Percentiles rank a stretch among this genome's conserved stretches.
phyloP scores from a whole-genome alignment of 495 filamentous ascomycete genomes.

The Hypoxylon subgilvum region DNA sequence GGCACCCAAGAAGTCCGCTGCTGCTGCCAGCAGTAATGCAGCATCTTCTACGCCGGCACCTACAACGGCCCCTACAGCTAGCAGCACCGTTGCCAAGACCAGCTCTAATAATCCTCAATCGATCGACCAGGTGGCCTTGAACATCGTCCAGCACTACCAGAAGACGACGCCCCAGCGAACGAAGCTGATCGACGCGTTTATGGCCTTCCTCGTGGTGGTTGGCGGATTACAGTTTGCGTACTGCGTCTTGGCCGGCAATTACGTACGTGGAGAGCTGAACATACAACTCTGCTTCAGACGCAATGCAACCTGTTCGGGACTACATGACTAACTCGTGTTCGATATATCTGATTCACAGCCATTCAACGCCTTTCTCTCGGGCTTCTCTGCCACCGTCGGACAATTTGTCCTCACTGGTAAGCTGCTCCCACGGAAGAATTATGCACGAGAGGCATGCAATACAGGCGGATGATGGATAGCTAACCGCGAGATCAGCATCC shows the following conservation, averaged over 20 bases:
- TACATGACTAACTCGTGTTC: conserved; percentile 18
- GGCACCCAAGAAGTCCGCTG: conserved; percentile 39
- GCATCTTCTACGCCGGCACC: conserved; percentile 1
- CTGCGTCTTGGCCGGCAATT: conserved; percentile 91
- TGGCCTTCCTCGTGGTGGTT: conserved; percentile 85
- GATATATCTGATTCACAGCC: conserved; percentile 65
- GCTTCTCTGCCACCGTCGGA: conserved; percentile 92
- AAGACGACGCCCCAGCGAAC: conserved; percentile 84
- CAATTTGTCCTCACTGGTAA: conserved; percentile 94
- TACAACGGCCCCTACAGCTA: conserved; percentile 14
- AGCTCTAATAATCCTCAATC: conserved; percentile 26
- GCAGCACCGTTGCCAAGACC: conserved; percentile 18
- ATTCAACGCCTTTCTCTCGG: conserved; percentile 97
- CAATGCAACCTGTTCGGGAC: too few species aligned
- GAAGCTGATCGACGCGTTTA: conserved; percentile 89
- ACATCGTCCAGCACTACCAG: conserved; percentile 77
- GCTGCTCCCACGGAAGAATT: conserved; percentile 8
- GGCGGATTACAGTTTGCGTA: conserved; percentile 93
- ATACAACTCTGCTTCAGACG: too few species aligned
- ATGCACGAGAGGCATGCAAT: neutral
- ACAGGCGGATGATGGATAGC: neutral
- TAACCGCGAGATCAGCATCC: conserved; percentile 54
- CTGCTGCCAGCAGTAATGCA: conserved; percentile 9
- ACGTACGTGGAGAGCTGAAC: too few species aligned
- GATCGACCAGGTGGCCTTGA: conserved; percentile 53